Base-by-base conservation (phyloP, 2,329 filamentous ascomycete genomes). In the Bipolaris oryzae region DNA sequence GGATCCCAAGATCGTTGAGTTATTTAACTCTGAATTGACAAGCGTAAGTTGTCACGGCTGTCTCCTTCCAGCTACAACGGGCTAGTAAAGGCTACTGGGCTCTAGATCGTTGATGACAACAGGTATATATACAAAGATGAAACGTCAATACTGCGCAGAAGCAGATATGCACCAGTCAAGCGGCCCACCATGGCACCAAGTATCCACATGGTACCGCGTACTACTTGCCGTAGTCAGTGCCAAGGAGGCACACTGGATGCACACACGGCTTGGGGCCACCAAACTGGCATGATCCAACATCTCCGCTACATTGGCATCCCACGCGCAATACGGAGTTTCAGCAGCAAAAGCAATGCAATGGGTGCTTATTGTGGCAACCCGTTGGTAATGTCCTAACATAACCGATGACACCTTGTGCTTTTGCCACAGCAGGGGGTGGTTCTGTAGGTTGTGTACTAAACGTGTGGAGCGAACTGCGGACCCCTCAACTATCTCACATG, bases 21-120 rank as follows among this genome's bases (percentile, higher is more conserved):
- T 20, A 61, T 48, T 55, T 64, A 64, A 35, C 63, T 59, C 55
- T 23, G 33, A 39, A 53, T 44, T 45, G 61, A 46, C 42, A 57
- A 60, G 60, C 48, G 45, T 44, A 44, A 21, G 31, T 35, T 50
- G 50, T 63, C 57, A 63, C 61, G 53, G 54, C 45, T 60, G 21
- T 38, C 10, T 20, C 49, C 53, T 50, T 58, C 57, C 33, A 23
- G 43, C 46, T 44, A 55, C 50, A 54, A 58, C 37, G 50, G 53
- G 59, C 44, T 65, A 55, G 57, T 15, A 45, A 39, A 48, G 11
- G 25, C 23, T 49, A 37, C 25, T 35, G 28, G 23, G 60, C 60
- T 57, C 60, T 58, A 60, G 58, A 68, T 70, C 63, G 59, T 63
- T 70, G 61, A 71, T 61, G 64, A 67, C 66, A 70, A 51, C 39